Evolutionary conservation across 495 filamentous ascomycete genomes (phyloP).

Genomic region (Echria macrotheca): DNA sequence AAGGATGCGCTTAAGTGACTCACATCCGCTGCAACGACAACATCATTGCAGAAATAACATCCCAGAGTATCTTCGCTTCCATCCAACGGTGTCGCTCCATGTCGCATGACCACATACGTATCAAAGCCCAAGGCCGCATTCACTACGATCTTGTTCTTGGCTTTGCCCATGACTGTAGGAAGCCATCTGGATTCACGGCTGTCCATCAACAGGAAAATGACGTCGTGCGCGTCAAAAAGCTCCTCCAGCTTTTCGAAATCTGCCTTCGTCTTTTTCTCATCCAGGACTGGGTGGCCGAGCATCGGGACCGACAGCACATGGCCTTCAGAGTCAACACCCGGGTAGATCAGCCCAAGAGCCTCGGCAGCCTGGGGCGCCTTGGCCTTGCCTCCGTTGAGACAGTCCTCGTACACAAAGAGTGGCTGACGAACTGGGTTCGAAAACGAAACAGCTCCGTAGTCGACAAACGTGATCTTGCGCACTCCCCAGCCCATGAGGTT

Average conservation of each 20-base stretch:
- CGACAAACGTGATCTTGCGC: conserved; percentile 92
- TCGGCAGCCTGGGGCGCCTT: conserved; percentile 82
- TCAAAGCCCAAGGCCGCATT: conserved; percentile 96
- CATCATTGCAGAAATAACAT: conserved; percentile 98
- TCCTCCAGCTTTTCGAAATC: conserved; percentile 71
- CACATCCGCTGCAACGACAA: conserved; percentile 91
- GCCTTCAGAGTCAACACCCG: conserved; percentile 75
- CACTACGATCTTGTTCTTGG: conserved; percentile 87
- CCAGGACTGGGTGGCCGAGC: conserved; percentile 81
- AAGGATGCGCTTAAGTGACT: too few relatives aligned
- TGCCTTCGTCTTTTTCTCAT: conserved; percentile 56
- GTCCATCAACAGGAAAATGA: conserved; percentile 92
- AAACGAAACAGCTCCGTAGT: conserved; percentile 89
- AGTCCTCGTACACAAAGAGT: conserved; percentile 84
- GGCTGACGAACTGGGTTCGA: conserved; percentile 98
- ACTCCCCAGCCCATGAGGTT: conserved; percentile 95
- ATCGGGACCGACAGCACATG: conserved; percentile 84
- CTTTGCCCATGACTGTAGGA: conserved; percentile 96
- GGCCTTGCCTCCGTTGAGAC: conserved; percentile 73
- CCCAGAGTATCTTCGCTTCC: conserved; percentile 63
- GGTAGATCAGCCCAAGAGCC: conserved; percentile 79
- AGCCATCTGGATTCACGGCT: conserved; percentile 92
- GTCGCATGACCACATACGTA: conserved; percentile 94
- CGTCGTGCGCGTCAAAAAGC: conserved; percentile 84
- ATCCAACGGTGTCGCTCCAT: conserved; percentile 57